Conservation (phyloP, 768 basidiomycete genomes). For the Termitomyces sp. region DNA sequence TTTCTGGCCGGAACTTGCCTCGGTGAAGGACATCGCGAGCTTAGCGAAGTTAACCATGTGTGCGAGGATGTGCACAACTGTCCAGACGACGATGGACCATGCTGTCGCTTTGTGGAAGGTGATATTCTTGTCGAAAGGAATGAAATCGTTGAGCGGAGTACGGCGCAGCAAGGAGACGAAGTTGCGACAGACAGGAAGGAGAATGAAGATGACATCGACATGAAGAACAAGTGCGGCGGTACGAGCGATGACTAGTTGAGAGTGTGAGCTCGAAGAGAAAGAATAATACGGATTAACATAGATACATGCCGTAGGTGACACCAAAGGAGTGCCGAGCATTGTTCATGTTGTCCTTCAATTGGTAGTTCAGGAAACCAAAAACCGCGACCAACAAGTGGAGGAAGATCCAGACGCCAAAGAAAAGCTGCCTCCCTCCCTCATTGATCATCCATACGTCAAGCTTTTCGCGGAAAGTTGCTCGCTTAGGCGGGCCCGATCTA, state of each 20-base stretch:
- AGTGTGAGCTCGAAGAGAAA: constrained; percentile 26
- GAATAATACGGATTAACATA: constrained; percentile 22
- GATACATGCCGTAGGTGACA: constrained; percentile 60
- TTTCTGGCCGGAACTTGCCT: constrained; percentile 49
- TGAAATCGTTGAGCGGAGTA: constrained; percentile 77
- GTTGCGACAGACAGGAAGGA: constrained; percentile 92
- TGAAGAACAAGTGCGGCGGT: constrained; percentile 87
- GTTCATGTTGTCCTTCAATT: constrained; percentile 69
- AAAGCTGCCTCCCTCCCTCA: constrained; percentile 74
- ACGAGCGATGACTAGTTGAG: constrained; percentile 68
- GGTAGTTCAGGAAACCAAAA: constrained; percentile 75
- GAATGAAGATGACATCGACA: constrained; percentile 88
- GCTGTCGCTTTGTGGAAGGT: constrained; percentile 87
- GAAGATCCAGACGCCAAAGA: constrained; percentile 77
- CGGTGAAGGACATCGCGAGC: constrained; percentile 50
- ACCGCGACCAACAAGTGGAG: constrained; percentile 73
- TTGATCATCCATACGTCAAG: constrained; percentile 89
- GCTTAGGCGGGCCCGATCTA: constrained; percentile 24
- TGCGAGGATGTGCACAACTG: constrained; percentile 69
- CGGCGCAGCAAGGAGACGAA: constrained; percentile 86
- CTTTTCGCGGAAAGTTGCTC: constrained; percentile 36
- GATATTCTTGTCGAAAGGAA: constrained; percentile 93
- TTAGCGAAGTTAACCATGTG: constrained; percentile 84
- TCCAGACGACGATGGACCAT: constrained; percentile 82
- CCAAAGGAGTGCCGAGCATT: constrained; percentile 70